These are phyloP conservation scores for Fraxinus floribunda DNA, from an alignment of 305 asterid species.

Conservation along the genomic window DNA sequence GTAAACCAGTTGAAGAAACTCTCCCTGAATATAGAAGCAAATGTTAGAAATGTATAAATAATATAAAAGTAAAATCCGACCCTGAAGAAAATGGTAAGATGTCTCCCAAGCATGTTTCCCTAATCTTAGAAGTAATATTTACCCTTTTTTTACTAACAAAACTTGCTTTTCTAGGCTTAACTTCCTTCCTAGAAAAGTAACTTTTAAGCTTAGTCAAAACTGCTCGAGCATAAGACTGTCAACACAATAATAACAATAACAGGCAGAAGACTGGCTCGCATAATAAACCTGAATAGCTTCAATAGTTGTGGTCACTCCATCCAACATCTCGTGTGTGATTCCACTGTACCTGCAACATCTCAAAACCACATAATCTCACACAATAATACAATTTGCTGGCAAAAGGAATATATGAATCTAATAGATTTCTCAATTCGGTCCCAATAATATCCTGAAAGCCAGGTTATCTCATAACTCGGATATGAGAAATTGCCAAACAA, in stretches of 20 bases:
- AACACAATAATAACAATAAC: neutral
- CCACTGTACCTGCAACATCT: slow-evolving; percentile 82
- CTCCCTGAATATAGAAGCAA: slow-evolving; percentile 57
- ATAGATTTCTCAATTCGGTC: neutral
- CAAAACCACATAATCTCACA: slow-evolving; percentile 4
- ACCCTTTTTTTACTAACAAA: neutral
- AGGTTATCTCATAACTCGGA: neutral
- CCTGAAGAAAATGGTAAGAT: neutral
- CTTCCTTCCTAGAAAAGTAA: neutral
- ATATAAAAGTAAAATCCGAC: slow-evolving; percentile 5
- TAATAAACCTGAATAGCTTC: slow-evolving; percentile 75
- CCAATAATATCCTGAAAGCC: neutral
- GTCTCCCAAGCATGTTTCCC: neutral
- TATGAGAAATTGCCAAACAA: neutral
- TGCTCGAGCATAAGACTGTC: neutral
- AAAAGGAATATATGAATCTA: neutral
- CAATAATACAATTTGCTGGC: neutral
- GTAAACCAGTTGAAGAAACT: slow-evolving; percentile 65
- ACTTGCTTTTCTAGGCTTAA: neutral
- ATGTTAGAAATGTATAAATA: slow-evolving; percentile 16
- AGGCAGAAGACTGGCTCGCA: slow-evolving; percentile 17
- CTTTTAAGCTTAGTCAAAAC: neutral
- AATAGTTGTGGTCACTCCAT: slow-evolving; percentile 76
- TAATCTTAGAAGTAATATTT: neutral
- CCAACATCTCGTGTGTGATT: slow-evolving; percentile 74